These are phyloP conservation scores for Malania oleifera DNA, from an alignment of 164 flowering plant genomes.

Conservation along the genomic window DNA sequence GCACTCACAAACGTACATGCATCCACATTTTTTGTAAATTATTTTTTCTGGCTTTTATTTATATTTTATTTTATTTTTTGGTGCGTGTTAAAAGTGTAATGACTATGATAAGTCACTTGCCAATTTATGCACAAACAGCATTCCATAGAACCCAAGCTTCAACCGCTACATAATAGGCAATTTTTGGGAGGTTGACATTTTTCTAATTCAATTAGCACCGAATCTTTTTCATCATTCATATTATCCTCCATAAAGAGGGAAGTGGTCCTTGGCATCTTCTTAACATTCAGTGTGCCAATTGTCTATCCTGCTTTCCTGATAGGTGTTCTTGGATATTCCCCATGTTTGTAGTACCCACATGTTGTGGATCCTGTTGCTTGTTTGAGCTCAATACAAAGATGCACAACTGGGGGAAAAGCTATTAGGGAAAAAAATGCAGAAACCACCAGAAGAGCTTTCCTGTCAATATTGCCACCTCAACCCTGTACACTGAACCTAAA, in stretches of 20 bases:
- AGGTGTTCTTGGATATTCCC: conserved; percentile 2
- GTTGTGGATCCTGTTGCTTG: conserved; percentile 7
- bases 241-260: neutral
- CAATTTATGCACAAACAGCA: too few species aligned
- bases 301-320: conserved; percentile 8
- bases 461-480: too few species aligned
- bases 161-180: neutral
- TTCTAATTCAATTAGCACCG: neutral
- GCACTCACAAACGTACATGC: too few species aligned
- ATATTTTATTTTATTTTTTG: too few species aligned
- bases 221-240: neutral
- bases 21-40: too few species aligned
- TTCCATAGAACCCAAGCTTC: too few species aligned
- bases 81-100: too few species aligned
- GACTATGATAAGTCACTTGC: too few species aligned
- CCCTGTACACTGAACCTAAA: too few species aligned
- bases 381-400: neutral
- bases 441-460: too few species aligned
- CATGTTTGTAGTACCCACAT: conserved; percentile 9
- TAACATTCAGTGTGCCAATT: conserved; percentile 15
- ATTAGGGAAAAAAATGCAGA: neutral
- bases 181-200: conserved; percentile 5
- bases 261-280: conserved; percentile 6
- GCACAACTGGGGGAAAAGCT: too few species aligned
- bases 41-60: too few species aligned